phyloP scores from a whole-genome alignment of 2,329 filamentous ascomycete genomes.

The Kalaharituber pfeilii region DNA sequence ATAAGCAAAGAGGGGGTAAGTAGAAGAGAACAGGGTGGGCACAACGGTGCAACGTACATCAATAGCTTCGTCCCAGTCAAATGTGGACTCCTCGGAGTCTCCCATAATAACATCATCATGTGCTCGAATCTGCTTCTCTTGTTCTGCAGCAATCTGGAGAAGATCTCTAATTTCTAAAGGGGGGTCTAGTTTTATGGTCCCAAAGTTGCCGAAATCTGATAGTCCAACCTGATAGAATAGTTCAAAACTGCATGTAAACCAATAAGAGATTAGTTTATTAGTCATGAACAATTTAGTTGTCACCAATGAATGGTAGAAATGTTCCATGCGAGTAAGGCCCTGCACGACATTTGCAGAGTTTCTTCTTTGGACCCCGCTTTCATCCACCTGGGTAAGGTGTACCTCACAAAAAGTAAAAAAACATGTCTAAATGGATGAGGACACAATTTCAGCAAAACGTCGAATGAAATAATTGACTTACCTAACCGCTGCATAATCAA shows the following conservation, averaged over 20 bases:
- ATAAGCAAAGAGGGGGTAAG: not conserved
- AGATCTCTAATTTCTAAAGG: constrained; percentile 54
- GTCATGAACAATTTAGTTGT: constrained; percentile 8
- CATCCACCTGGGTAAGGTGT: not conserved
- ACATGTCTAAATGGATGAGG: too few species aligned
- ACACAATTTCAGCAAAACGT: too few species aligned
- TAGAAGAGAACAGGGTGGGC: not conserved
- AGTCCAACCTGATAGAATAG: constrained; percentile 93
- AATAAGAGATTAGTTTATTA: constrained; percentile 2
- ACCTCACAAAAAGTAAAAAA: too few species aligned
- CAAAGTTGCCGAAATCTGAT: constrained; percentile 92
- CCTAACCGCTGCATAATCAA: constrained; percentile 78
- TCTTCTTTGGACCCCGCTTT: not conserved
- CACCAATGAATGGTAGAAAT: not conserved
- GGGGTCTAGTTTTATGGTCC: constrained; percentile 60
- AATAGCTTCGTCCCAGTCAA: constrained; percentile 42
- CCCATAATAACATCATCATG: constrained; percentile 17
- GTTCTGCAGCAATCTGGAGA: constrained; percentile 52
- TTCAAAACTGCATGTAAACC: constrained; percentile 39
- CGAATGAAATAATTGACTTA: constrained; percentile 4
- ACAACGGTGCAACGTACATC: constrained; percentile 12
- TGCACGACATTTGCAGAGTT: not conserved
- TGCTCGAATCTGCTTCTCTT: constrained; percentile 39
- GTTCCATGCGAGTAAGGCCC: not conserved
- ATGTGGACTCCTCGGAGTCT: constrained; percentile 33